Percentiles rank a stretch among this genome's conserved stretches.
These are phyloP conservation scores for Alternaria brassicicola DNA, from an alignment of 2,329 filamentous ascomycete genomes.

Conservation along the genomic window DNA sequence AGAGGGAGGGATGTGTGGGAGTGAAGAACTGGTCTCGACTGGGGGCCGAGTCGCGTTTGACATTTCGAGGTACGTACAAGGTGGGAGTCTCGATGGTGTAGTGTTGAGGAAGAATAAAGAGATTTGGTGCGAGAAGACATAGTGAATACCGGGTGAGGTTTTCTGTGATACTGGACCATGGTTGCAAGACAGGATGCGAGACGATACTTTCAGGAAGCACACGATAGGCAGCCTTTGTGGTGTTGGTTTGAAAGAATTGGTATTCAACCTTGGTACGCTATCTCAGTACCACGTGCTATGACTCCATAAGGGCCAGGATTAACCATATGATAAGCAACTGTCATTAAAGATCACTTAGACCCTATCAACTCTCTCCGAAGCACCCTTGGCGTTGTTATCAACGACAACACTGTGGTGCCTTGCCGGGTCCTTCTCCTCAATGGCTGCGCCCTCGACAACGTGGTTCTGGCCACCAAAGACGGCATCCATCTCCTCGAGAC, in stretches of 20 bases:
- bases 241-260: not conserved
- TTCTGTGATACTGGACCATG: not conserved
- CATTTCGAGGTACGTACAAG: not conserved
- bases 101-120: not conserved
- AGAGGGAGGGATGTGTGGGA: not conserved
- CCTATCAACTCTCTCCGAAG: constrained; percentile 17
- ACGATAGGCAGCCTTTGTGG: not conserved
- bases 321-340: not conserved
- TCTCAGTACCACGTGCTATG: not conserved
- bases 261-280: constrained; percentile 5
- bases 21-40: not conserved
- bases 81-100: not conserved
- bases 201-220: not conserved
- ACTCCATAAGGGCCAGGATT: not conserved
- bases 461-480: constrained; percentile 64
- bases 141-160: not conserved
- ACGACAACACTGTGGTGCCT: constrained; percentile 30
- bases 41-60: not conserved
- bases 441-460: constrained; percentile 60
- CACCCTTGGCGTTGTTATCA: constrained; percentile 28
- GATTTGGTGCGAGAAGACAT: not conserved
- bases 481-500: constrained; percentile 63
- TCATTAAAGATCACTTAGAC: not conserved
- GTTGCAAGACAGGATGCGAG: not conserved
- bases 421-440: constrained; percentile 50